Percentiles rank a stretch among this genome's conserved stretches.
Evolutionary conservation across 805 yeast species (phyloP).

Genomic region (Phaffomyces antillensis): DNA sequence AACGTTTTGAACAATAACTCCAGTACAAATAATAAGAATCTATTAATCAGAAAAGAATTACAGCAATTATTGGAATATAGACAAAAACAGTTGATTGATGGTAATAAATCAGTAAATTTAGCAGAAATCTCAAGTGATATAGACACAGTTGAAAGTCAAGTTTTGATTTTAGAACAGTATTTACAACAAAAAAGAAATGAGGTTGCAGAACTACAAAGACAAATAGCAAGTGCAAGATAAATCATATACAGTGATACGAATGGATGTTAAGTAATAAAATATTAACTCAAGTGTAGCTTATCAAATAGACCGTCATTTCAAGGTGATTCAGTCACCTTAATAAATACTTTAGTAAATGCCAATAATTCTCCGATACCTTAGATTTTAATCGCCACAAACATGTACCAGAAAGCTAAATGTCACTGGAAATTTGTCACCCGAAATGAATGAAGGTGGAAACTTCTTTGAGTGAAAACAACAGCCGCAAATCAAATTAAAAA

Average conservation of each 20-base stretch:
- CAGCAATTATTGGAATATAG: conserved; percentile 80
- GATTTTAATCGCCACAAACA: too few species aligned
- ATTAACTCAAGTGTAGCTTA: neutral
- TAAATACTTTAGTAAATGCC: too few species aligned
- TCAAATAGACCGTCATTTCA: too few species aligned
- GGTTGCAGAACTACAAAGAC: conserved; percentile 39
- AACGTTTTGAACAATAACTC: conserved; percentile 17
- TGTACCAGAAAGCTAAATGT: too few species aligned
- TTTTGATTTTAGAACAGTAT: conserved; percentile 63
- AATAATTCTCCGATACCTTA: too few species aligned
- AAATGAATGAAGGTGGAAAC: too few species aligned
- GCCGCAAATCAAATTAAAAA: too few species aligned
- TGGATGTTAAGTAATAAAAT: neutral
- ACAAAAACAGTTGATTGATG: conserved; percentile 45
- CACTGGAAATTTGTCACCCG: too few species aligned
- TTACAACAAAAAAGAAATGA: conserved; percentile 55
- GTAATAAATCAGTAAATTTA: conserved; percentile 29
- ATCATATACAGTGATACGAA: neutral
- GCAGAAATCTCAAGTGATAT: conserved; percentile 54
- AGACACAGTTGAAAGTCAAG: conserved; percentile 70
- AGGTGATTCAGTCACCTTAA: too few species aligned
- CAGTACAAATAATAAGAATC: conserved; percentile 19
- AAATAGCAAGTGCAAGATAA: conserved; percentile 26
- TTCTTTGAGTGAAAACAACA: too few species aligned
- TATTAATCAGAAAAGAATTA: conserved; percentile 52